Base-by-base conservation (phyloP, 768 basidiomycete genomes). In the Suillus placidus region DNA sequence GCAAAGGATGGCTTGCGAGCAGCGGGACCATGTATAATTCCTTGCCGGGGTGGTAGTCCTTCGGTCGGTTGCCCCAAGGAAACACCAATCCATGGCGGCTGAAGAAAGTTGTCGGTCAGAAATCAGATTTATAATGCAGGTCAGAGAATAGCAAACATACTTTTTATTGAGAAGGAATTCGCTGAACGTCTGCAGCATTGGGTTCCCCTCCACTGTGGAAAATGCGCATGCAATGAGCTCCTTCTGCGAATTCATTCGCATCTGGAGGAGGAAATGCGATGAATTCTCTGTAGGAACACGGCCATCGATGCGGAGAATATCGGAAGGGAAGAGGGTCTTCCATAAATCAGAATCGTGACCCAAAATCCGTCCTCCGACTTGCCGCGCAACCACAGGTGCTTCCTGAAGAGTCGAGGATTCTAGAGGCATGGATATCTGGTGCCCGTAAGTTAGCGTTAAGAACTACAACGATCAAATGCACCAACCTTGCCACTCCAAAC, bases 11-110 rank as follows among this genome's bases (percentile, higher is more conserved):
- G 35, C 78, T 82, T 30, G 90, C 82, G 26, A 83, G 80, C 18
- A 97, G 77, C 2, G 95, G 95, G 20, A 96, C 84, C 69, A 96
- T 85, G 71, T 97, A 97, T 42, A 96, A 78, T 73, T 97, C 95
- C 64, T 91, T 90, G 40, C 94, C 94, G 47, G 91, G 90, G 64
- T 86, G 83, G 71, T 85, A 78, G 13, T 93, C 89, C 68, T 90
- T 88, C 10, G 91, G 88, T 47, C 86, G 84, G 56, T 81, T 81
- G 1, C 93, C 91, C 93, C 93, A 95, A 10, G 93, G 93, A 68
- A 94, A 94, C 23, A 94, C 85, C 26, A 95, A 83, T 12, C 91
- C 93, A 73, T 95, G 92, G 26, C 93, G 93, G 61, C 93, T 95
- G 73, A 14, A 75, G 68, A 69, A 42, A 26, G 40, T 38, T 67